These are phyloP conservation scores for Mrakia frigida DNA, from an alignment of 768 basidiomycete species.

Conservation along the genomic window DNA sequence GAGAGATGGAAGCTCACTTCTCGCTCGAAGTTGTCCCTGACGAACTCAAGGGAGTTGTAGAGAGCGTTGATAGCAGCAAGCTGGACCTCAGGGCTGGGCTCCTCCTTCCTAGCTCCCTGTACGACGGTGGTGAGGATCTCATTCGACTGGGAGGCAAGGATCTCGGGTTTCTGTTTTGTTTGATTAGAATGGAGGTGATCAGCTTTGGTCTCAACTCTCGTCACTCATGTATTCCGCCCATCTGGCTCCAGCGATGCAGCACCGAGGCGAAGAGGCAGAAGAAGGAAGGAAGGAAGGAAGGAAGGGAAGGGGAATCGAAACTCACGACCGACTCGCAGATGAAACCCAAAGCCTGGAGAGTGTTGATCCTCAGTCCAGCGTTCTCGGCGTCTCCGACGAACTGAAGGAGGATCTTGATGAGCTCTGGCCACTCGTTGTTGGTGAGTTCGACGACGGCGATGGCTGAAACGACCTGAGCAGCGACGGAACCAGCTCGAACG, in stretches of 20 bases:
- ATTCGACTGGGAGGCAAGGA: slow-evolving; percentile 80
- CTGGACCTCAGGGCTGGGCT: slow-evolving; percentile 84
- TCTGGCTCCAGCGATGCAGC: background rate
- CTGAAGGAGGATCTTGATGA: slow-evolving; percentile 79
- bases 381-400: slow-evolving; percentile 74
- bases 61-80: slow-evolving; percentile 86
- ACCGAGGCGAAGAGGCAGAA: slow-evolving; percentile 4
- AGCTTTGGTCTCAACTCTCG: background rate
- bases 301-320: slow-evolving; percentile 36
- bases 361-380: slow-evolving; percentile 63
- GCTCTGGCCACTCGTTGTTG: slow-evolving; percentile 76
- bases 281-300: slow-evolving; percentile 21
- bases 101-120: slow-evolving; percentile 94
- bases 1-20: slow-evolving; percentile 58
- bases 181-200: background rate
- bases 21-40: slow-evolving; percentile 94
- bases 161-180: slow-evolving; percentile 73
- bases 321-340: slow-evolving; percentile 94
- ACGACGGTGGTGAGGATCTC: slow-evolving; percentile 98
- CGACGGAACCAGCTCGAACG: slow-evolving; percentile 71
- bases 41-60: slow-evolving; percentile 93
- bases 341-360: slow-evolving; percentile 90
- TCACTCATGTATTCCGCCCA: no score
- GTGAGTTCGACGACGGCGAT: slow-evolving; percentile 92
- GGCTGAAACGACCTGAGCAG: slow-evolving; percentile 89